phyloP scores from a whole-genome alignment of 768 basidiomycete genomes.

The Podaxis mareebaensis region DNA sequence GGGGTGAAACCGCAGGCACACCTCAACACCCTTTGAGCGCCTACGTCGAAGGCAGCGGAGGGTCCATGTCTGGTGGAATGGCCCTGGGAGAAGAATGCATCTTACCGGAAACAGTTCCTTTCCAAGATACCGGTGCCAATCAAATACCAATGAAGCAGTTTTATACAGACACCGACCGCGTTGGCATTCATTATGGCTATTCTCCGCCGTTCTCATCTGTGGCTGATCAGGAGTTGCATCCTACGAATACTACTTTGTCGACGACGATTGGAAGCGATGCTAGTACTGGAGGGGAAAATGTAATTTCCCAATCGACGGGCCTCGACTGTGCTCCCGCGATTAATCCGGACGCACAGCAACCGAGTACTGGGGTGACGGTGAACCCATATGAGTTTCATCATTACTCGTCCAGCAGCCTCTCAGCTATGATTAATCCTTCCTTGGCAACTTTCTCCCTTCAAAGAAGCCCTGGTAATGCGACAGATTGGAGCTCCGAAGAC shows the following conservation, averaged over 20 bases:
- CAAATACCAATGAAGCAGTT: background rate
- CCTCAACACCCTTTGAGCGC: background rate
- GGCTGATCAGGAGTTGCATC: background rate
- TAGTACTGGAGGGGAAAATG: background rate
- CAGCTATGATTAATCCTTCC: constrained; percentile 13
- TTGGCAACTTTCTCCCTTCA: background rate
- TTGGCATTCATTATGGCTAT: background rate
- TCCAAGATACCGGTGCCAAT: background rate
- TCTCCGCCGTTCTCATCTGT: background rate
- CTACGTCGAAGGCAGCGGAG: background rate
- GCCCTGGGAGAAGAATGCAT: background rate
- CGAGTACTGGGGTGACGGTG: background rate
- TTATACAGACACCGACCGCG: background rate
- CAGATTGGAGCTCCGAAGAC: background rate
- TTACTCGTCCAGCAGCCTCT: constrained; percentile 8
- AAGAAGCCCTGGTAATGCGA: background rate
- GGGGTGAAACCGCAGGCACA: background rate
- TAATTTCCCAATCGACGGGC: background rate
- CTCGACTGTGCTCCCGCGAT: background rate
- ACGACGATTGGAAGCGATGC: background rate
- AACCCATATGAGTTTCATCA: background rate
- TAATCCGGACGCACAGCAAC: background rate
- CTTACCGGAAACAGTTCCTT: background rate
- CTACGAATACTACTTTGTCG: background rate
- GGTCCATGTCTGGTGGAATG: background rate